phyloP scores from a whole-genome alignment of 768 basidiomycete genomes.

The Gloeophyllum trabeum region DNA sequence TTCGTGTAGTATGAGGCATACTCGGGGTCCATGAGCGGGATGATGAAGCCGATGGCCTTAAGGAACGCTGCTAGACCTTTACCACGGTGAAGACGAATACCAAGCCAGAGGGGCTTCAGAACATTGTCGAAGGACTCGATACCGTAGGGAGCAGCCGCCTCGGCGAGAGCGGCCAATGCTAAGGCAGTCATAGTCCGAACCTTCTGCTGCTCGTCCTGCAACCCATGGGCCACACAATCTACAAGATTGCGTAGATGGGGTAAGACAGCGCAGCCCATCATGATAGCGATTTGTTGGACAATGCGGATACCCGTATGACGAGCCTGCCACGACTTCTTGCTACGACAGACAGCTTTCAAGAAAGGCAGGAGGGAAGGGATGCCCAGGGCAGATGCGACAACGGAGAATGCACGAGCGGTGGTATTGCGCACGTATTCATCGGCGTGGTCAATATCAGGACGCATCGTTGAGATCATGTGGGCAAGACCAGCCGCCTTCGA shows the following conservation, averaged over 20 bases:
- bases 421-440: slow-evolving; percentile 99
- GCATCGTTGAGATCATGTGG: slow-evolving; percentile 99
- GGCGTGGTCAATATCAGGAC: slow-evolving; percentile 98
- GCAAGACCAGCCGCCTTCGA: slow-evolving; percentile 98
- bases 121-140: slow-evolving; percentile 99
- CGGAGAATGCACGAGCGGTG: slow-evolving; percentile 96
- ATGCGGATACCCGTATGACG: slow-evolving; percentile 99
- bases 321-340: slow-evolving; percentile 99
- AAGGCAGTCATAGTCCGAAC: slow-evolving; percentile 94
- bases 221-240: slow-evolving; percentile 87
- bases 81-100: slow-evolving; percentile 90
- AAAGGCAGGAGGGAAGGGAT: slow-evolving; percentile 97
- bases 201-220: slow-evolving; percentile 93
- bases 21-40: slow-evolving; percentile 99
- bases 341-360: slow-evolving; percentile 95
- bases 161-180: slow-evolving; percentile 86
- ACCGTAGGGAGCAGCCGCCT: slow-evolving; percentile 96
- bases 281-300: slow-evolving; percentile 98
- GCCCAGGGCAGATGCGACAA: slow-evolving; percentile 96
- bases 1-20: slow-evolving; percentile 99
- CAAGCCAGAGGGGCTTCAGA: slow-evolving; percentile 87
- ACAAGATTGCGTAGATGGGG: slow-evolving; percentile 96
- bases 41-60: slow-evolving; percentile 98
- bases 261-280: slow-evolving; percentile 99
- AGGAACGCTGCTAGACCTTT: slow-evolving; percentile 92